Base-by-base conservation (phyloP, 139 green algal genomes). In the Spirogloea muscicola region DNA sequence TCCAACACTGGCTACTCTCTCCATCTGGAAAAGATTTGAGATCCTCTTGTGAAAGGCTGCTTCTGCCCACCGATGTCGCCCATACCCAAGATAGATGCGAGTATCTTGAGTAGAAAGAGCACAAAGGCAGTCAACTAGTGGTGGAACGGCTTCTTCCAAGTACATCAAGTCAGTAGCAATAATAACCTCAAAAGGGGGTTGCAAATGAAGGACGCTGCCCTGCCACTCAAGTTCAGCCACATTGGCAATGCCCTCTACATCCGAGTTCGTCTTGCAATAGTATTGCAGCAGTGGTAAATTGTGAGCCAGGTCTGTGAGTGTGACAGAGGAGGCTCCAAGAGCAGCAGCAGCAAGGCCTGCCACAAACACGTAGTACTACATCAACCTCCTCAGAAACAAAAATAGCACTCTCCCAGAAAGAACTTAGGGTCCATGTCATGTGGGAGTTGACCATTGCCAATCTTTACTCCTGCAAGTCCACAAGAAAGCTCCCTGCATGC, bases 161-260 rank as follows among this genome's bases (percentile, higher is more conserved):
- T 76, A 76, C 41, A 76, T 38, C 21, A 76, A 49, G 31, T 76
- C 68, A 38, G 68, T 76, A 39, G 68, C 58, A 49, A 76, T 7
- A 10, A 76, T 13, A 1, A 76, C 7, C 42, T 76, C 68, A 44
- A 76, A 67, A 2, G 68, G 60, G 31, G 68, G 33, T 4, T 71
- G 27, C 33, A 72, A 16, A 38, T 72, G 9, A 33, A 42, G 6
- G 6, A 46, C 10, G 44, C 25, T 34, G 7, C 6, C 9, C 16
- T 33, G 29, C 60, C 60, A 69, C 6, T 49, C 16, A 18, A 69
- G 16, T 33, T 69, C 60, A 52, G 27, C 13, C 13, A 36, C 57
- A n/a, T n/a, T n/a, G n/a, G n/a, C n/a, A n/a, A n/a, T n/a, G n/a
- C n/a, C n/a, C n/a, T n/a, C n/a, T n/a, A n/a, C n/a, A n/a, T n/a